These are phyloP conservation scores for Cytospora piceicola DNA, from an alignment of 2,329 filamentous ascomycete genomes.

Conservation along the genomic window DNA sequence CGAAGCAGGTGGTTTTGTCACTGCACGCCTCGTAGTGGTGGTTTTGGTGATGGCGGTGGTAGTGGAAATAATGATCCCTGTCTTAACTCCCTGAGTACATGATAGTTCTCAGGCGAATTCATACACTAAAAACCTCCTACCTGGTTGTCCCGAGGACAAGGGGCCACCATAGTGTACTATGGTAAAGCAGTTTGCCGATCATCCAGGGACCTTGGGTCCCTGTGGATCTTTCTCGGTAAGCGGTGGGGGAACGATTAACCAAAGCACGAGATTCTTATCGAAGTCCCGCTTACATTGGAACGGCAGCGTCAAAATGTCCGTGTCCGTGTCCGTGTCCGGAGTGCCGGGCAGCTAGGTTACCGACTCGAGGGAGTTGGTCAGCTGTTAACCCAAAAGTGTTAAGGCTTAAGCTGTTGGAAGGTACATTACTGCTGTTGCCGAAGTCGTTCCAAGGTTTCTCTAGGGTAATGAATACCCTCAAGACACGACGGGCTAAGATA, in stretches of 20 bases:
- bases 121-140: neutral
- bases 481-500: no score
- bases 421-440: neutral
- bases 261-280: conserved; percentile 5
- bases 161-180: neutral
- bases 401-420: neutral
- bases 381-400: neutral
- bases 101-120: neutral
- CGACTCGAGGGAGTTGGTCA: neutral
- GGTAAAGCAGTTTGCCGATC: conserved; percentile 20
- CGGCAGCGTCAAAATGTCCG: conserved; percentile 12
- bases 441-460: no score
- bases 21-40: neutral
- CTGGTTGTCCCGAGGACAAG: neutral
- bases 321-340: neutral
- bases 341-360: no score
- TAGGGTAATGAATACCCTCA: no score
- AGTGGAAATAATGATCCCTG: neutral
- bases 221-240: conserved; percentile 7
- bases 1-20: neutral
- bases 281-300: conserved; percentile 21
- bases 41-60: neutral
- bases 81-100: neutral
- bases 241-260: conserved; percentile 6
- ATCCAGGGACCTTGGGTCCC: conserved; percentile 19